A percentile compares a stretch with the other conserved stretches of the same genome.
These are phyloP conservation scores for Plectosphaerella cucumerina DNA, from an alignment of 2,329 filamentous ascomycete species.

Conservation along the genomic window DNA sequence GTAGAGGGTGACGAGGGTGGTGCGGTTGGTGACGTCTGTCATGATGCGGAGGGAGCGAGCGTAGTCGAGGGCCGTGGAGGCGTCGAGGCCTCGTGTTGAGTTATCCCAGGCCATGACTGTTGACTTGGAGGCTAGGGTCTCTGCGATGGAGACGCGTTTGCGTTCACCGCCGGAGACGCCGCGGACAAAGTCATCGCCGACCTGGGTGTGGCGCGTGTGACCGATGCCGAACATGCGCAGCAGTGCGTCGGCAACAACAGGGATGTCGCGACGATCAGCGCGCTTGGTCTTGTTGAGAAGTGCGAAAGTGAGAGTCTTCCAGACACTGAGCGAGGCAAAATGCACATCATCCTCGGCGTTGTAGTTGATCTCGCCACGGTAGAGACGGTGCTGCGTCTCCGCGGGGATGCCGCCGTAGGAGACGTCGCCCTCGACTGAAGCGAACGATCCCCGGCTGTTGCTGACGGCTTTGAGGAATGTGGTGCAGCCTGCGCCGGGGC, in stretches of 20 bases:
- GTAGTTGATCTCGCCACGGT: slow-evolving; percentile 73
- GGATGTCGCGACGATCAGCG: slow-evolving; percentile 18
- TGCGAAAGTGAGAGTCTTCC: slow-evolving; percentile 73
- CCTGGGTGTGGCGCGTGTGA: slow-evolving; percentile 64
- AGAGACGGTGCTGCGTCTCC: slow-evolving; percentile 61
- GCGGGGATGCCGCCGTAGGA: slow-evolving; percentile 69
- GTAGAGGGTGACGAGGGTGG: slow-evolving; percentile 64
- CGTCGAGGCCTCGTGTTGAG: slow-evolving; percentile 66
- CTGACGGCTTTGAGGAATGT: slow-evolving; percentile 74
- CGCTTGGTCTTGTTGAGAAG: slow-evolving; percentile 14
- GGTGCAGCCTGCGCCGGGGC: slow-evolving; percentile 70
- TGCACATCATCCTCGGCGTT: slow-evolving; percentile 78
- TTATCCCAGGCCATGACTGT: slow-evolving; percentile 64
- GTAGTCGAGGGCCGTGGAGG: slow-evolving; percentile 70
- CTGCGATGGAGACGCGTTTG: slow-evolving; percentile 73
- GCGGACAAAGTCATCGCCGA: slow-evolving; percentile 66
- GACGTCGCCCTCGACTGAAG: slow-evolving; percentile 64
- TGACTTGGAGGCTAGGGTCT: slow-evolving; percentile 43
- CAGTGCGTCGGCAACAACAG: slow-evolving; percentile 34
- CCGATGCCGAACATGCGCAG: slow-evolving; percentile 56
- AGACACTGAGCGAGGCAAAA: slow-evolving; percentile 69
- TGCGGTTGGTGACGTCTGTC: slow-evolving; percentile 61
- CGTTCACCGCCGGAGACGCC: slow-evolving; percentile 60
- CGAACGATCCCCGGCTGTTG: slow-evolving; percentile 64
- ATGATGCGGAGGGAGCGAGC: slow-evolving; percentile 60